Base-by-base conservation (phyloP, 805 yeast species). In the Yamadazyma sp. region DNA sequence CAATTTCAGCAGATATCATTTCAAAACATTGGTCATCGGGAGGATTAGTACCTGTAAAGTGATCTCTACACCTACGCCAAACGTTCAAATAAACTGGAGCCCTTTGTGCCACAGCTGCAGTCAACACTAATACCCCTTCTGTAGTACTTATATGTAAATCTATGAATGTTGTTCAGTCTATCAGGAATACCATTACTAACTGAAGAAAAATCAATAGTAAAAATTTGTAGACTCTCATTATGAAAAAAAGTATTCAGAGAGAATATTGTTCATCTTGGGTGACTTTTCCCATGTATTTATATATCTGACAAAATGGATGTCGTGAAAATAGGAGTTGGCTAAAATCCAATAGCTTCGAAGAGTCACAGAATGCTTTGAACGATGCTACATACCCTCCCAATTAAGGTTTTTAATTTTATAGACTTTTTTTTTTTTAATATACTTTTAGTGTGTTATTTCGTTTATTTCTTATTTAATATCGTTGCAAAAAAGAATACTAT, bases 31-130 rank as follows among this genome's bases (percentile, higher is more conserved):
- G 27, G 27, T 25, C 16, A 25, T 25, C 27, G 27, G n/a, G n/a
- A n/a, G 27, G 16, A 25, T 25, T 25, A 25, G 27, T 13, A 10
- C 27, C 27, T 25, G 27, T 12, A 25, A 12, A 25, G 27, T 25
- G 27, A 25, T 25, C 27, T 25, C 27, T 25, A 25, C 27, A 25
- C 27, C 16, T 25, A 12, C 27, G 27, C 27, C 27, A 25, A 25
- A 25, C 16, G 16, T 25, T 25, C 27, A 25, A 25, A 25, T 25
- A 25, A 25, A 25, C 27, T 12, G 27, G 27, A 25, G 17, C 15
- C 16, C 27, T 25, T 25, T 25, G 27, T 25, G 27, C 27, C 27
- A 25, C 27, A 25, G 27, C 27, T 25, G 27, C 27, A 25, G 16
- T 25, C 27, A 25, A 25, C 27, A 25, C 27, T 25, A 25, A 25